phyloP scores from a whole-genome alignment of 805 yeast genomes.

The Brettanomyces anomalus region DNA sequence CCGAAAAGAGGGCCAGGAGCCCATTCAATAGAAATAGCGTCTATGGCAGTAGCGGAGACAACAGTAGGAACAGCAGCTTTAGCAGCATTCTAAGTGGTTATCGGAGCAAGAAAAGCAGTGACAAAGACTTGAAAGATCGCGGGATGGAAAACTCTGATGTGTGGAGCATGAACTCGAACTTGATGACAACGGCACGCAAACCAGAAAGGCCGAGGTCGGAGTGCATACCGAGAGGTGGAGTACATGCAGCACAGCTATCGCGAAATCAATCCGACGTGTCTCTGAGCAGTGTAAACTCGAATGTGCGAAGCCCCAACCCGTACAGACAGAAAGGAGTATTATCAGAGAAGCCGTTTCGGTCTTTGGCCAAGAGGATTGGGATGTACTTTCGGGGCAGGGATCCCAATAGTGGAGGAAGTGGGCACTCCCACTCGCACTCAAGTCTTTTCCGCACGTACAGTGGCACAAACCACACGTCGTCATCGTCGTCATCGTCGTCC shows the following conservation, averaged over 20 bases:
- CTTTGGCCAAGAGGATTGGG: no score
- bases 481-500: background rate
- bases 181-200: background rate
- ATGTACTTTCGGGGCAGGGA: no score
- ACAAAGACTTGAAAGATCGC: background rate
- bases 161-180: background rate
- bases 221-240: no score
- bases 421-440: no score
- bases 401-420: no score
- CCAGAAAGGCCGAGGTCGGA: no score
- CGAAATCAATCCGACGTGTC: background rate
- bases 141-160: background rate
- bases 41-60: no score
- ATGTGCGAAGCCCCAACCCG: slow-evolving; percentile 2
- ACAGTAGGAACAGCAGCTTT: background rate
- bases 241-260: no score
- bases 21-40: no score
- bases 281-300: slow-evolving; percentile 1
- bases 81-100: background rate
- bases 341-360: background rate
- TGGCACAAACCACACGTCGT: background rate
- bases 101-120: background rate
- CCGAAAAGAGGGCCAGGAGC: no score
- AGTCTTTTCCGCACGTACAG: no score
- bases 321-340: background rate